Evolutionary conservation across 345 rosid genomes (phyloP), one percentile per base, ranked within the genome.

Genomic region (Raphanus sativus): DNA sequence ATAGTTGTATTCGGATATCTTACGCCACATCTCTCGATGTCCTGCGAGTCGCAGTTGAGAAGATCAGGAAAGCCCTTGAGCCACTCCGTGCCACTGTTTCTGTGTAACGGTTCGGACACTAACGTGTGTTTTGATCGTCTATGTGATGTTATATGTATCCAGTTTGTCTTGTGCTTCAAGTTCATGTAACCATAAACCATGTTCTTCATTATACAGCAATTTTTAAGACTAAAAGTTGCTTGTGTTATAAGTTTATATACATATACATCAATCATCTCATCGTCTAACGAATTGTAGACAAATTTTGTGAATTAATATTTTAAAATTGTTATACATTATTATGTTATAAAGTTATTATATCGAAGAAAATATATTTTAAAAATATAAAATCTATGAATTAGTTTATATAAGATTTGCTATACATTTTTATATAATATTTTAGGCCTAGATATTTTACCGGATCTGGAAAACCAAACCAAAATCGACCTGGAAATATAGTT

Each of bases 21-120:
- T 95, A 93, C 32, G 99, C 97, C 0, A 92, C 91, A 64, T 93
- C 99, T 52, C 90, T 91, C n/a, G 65, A 88, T 8, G 87, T 89
- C 60, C 75, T 95, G 59, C 90, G 84, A 81, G 89, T 81, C 1
- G 99, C 98, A n/a, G 93, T 85, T 3, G 87, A 83, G 81, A 89
- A 93, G 80, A 91, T 95, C 58, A 93, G 80, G 85, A 84, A 89
- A 76, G 98, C 97, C 33, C 89, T 95, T 48, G 16, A 75, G 69
- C 54, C 65, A 8, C 91, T 91, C 6, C 86, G 83, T 55, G 83
- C 89, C 4, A 88, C 86, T 54, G 84, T 86, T 32, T 83, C 83
- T 2, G 89, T 85, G 78, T 88, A 77, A 86, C 6, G 45, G 26
- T 52, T 33, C 16, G 0, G 58, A 48, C 77, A 67, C 59, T 25